Evolutionary conservation across 345 rosid species (phyloP), one percentile per base, ranked within the genome.

Genomic region (Bruguiera parviflora): DNA sequence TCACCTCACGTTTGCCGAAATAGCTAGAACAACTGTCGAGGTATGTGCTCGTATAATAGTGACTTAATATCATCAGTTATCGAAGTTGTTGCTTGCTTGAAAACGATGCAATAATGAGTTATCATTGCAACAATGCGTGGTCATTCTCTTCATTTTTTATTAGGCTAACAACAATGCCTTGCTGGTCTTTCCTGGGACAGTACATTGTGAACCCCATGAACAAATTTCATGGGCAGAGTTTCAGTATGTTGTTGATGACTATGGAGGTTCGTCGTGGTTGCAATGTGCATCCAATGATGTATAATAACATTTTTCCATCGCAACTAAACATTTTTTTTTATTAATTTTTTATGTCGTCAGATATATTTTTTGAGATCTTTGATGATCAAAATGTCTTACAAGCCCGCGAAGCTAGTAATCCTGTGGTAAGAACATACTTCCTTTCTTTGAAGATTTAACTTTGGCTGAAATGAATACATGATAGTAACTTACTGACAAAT

Each of bases 191-290:
- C 96, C 98, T 33, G 97, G 95, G 72, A 77, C 78, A 0, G 86
- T 91, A 49, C 98, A 94, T 68, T 64, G 84, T 76, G 98, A 91
- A 78, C 98, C 96, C 37, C 95, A 94, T 58, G 92, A 85, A 78
- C 89, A 84, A 52, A 86, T 79, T 64, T 84, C 97, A 20, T 94
- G 98, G 97, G 83, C 92, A 24, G 96, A 94, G 43, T 86, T 82
- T 76, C 87, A 76, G 72, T 94, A 89, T 73, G 87, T 91, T 69
- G 67, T 89, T 76, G 98, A 94, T 82, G 96, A 89, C 72, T 91
- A 87, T 81, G 97, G 98, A 88, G 98, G 98, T 91, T 67, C 22
- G 75, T 68, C 68, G 64, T 71, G 59, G 66, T 8, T 56, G 53
- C 28, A 53, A 24, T 22, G 74, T 66, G 9, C 28, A 39, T 65